phyloP scores from a whole-genome alignment of 495 filamentous ascomycete genomes.

The Penicillium alfredii region DNA sequence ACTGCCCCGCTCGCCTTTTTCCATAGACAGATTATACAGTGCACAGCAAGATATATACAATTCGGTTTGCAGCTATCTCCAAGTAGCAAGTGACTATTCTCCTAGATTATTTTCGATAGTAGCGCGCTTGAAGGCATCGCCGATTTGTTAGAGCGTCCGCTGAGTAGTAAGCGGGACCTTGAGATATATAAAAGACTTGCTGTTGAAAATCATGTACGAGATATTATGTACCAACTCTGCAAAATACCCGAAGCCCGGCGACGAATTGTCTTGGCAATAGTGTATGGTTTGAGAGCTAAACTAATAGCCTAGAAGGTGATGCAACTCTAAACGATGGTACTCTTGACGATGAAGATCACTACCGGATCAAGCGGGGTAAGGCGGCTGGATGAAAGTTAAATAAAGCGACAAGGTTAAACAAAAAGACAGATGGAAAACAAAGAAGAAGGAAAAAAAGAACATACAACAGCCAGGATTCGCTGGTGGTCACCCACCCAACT shows the following conservation, averaged over 20 bases:
- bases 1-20: slow-evolving; percentile 18
- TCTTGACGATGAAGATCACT: not conserved
- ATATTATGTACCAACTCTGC: slow-evolving; percentile 25
- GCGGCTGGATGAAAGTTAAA: too few species aligned
- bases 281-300: slow-evolving; percentile 27
- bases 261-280: slow-evolving; percentile 21
- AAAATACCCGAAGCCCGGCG: slow-evolving; percentile 24
- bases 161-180: slow-evolving; percentile 28
- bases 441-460: too few species aligned
- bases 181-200: slow-evolving; percentile 26
- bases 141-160: slow-evolving; percentile 4
- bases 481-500: too few species aligned
- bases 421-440: too few species aligned
- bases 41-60: slow-evolving; percentile 20
- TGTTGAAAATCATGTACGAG: slow-evolving; percentile 27
- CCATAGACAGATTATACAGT: slow-evolving; percentile 21
- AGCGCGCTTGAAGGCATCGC: slow-evolving; percentile 2
- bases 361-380: too few species aligned
- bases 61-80: slow-evolving; percentile 10
- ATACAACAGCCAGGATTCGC: too few species aligned
- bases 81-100: slow-evolving; percentile 11
- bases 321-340: not conserved
- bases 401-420: too few species aligned
- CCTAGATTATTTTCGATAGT: slow-evolving; percentile 9
- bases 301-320: slow-evolving; percentile 21